phyloP scores from a whole-genome alignment of 1,284 basidiomycete species.

The Mycena citricolor region DNA sequence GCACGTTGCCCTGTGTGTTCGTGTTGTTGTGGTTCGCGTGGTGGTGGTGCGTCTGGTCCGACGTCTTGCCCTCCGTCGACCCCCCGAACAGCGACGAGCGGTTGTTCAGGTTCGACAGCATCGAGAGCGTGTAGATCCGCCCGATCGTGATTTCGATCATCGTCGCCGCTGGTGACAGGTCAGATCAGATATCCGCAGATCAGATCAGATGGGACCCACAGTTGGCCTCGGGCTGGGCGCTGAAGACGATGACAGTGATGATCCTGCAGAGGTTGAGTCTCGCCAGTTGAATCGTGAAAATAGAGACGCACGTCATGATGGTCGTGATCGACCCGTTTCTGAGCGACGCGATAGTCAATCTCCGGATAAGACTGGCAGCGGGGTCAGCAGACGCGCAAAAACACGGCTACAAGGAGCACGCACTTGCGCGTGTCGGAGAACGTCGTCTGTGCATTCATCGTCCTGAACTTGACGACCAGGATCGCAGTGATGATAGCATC shows the following conservation, averaged over 20 bases:
- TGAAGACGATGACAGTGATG: slow-evolving; percentile 7
- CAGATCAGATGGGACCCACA: background rate
- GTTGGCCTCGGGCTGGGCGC: slow-evolving; percentile 4
- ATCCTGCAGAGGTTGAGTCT: too few species aligned
- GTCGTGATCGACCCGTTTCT: slow-evolving; percentile 11
- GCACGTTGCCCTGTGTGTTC: background rate
- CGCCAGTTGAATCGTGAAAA: too few species aligned
- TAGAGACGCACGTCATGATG: slow-evolving; percentile 3
- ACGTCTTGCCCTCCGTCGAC: too few species aligned
- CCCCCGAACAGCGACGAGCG: background rate
- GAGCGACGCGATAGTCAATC: slow-evolving; percentile 6
- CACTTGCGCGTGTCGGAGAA: slow-evolving; percentile 6
- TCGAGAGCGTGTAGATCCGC: slow-evolving; percentile 9
- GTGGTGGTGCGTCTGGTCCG: too few species aligned
- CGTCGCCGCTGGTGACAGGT: slow-evolving; percentile 1
- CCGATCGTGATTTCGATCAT: slow-evolving; percentile 13
- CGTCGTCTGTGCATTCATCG: slow-evolving; percentile 2
- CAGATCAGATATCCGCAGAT: slow-evolving; percentile 1
- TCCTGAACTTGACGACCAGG: slow-evolving; percentile 6
- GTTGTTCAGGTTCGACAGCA: slow-evolving; percentile 13
- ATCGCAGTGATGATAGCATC: slow-evolving; percentile 8
- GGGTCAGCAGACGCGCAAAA: too few species aligned
- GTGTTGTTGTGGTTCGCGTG: background rate
- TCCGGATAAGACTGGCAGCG: slow-evolving; percentile 1
- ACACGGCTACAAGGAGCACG: background rate